Evolutionary conservation across 2,329 filamentous ascomycete genomes (phyloP).

Genomic region (Nemania diffusa): DNA sequence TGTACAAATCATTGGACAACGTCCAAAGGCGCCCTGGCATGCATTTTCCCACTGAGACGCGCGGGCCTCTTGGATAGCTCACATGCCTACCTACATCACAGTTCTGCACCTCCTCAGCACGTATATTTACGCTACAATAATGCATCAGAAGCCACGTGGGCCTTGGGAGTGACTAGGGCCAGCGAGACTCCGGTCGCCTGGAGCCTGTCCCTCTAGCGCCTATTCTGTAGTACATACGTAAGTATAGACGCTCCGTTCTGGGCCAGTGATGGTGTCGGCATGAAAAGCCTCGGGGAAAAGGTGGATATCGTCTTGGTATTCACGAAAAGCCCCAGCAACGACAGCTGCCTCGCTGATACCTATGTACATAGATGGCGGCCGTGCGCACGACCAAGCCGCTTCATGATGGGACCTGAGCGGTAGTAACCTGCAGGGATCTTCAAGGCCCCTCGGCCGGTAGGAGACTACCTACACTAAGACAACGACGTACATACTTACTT

Average conservation of each 20-base stretch:
- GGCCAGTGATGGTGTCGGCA: neutral
- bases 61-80: neutral
- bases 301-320: conserved; percentile 12
- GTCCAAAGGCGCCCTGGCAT: neutral
- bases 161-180: conserved; percentile 10
- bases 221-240: neutral
- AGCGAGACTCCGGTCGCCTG: neutral
- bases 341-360: neutral
- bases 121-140: no score
- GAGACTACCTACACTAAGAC: neutral
- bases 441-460: neutral
- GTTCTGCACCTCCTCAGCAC: no score
- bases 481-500: neutral
- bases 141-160: conserved; percentile 23
- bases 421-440: conserved; percentile 16
- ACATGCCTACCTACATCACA: conserved; percentile 7
- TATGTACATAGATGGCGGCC: conserved; percentile 16
- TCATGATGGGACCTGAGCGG: conserved; percentile 15
- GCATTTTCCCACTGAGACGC: conserved; percentile 1
- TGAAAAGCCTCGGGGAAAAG: neutral
- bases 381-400: conserved; percentile 13
- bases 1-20: neutral
- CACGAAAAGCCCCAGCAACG: conserved; percentile 69
- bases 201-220: neutral
- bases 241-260: neutral